A percentile compares a stretch with the other conserved stretches of the same genome.
Conservation (phyloP, 345 rosid species). For the Luvunga scandens region DNA sequence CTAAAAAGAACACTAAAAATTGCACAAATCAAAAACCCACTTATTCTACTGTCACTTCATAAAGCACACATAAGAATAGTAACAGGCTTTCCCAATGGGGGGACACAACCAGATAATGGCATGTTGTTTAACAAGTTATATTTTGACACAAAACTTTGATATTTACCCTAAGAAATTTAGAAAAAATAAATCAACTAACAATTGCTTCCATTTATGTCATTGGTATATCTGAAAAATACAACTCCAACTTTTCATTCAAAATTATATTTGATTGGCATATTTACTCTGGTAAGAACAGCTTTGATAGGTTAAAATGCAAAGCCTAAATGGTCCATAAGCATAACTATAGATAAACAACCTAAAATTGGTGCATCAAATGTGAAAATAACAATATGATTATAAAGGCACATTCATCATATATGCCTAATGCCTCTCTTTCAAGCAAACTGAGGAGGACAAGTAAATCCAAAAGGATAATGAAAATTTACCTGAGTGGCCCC, state of each 20-base stretch:
- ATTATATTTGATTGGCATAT: background rate
- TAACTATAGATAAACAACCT: background rate
- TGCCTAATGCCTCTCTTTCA: background rate
- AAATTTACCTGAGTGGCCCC: conserved; percentile 73
- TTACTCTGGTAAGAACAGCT: background rate
- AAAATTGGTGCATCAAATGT: background rate
- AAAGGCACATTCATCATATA: background rate
- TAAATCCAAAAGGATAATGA: background rate
- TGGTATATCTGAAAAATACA: background rate
- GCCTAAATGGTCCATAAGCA: background rate
- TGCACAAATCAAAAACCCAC: too few species aligned
- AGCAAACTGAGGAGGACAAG: background rate
- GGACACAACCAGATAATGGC: background rate
- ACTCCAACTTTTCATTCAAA: background rate
- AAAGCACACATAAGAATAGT: background rate
- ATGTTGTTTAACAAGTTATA: background rate
- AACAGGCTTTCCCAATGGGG: background rate
- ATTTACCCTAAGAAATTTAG: too few species aligned
- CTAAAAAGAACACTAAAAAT: too few species aligned
- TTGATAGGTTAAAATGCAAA: background rate
- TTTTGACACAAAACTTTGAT: background rate
- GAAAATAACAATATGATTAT: background rate
- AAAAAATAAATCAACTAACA: background rate
- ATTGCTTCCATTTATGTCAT: background rate
- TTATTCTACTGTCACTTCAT: background rate